Conservation (phyloP, 1,284 basidiomycete genomes). For the Cerrena zonata region DNA sequence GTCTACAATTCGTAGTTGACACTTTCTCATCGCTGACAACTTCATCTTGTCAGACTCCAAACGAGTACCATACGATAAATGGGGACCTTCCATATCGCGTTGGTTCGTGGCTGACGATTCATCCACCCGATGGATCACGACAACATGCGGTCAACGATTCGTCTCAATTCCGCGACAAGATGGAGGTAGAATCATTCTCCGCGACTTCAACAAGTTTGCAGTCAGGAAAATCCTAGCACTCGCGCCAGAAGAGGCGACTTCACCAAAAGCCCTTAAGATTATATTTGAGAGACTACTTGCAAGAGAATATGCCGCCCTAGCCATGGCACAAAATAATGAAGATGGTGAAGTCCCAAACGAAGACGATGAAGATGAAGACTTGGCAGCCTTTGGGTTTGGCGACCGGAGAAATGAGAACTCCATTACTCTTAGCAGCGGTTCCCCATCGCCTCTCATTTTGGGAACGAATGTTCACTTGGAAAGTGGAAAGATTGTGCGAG, state of each 20-base stretch:
- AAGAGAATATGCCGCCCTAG: neutral
- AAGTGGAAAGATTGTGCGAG: neutral
- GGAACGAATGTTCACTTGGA: neutral
- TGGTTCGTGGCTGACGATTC: neutral
- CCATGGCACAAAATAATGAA: neutral
- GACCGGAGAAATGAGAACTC: neutral
- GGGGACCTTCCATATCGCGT: neutral
- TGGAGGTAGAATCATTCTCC: neutral
- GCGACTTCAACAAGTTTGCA: neutral
- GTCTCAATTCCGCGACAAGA: neutral
- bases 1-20: too few relatives aligned
- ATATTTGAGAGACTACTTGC: neutral
- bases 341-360: neutral
- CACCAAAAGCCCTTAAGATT: too few relatives aligned
- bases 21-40: too few relatives aligned
- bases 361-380: neutral
- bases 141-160: neutral
- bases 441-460: neutral
- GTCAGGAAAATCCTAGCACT: neutral
- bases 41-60: too few relatives aligned
- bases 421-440: neutral
- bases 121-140: neutral
- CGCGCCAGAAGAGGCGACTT: neutral
- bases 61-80: neutral
- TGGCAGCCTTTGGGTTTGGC: neutral